Percentiles rank a stretch among this genome's conserved stretches.
These are phyloP conservation scores for Solanum etuberosum DNA, from an alignment of 257 asterid species.

Conservation along the genomic window DNA sequence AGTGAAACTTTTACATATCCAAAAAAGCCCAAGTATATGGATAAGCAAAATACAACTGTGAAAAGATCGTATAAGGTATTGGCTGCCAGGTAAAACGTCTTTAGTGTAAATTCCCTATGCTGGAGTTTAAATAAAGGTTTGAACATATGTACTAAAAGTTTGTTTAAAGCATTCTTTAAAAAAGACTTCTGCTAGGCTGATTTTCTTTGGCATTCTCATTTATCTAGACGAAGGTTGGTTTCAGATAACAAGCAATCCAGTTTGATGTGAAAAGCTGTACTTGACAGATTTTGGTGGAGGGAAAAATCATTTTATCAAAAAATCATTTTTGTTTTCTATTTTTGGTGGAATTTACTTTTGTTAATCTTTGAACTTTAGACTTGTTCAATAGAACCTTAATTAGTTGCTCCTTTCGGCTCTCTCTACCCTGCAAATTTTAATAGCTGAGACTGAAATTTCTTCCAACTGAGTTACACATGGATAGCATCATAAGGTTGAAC, in stretches of 20 bases:
- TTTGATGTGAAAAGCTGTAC: background rate
- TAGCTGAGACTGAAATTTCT: background rate
- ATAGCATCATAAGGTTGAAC: background rate
- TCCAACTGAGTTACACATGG: background rate
- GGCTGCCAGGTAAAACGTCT: background rate
- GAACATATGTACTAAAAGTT: background rate
- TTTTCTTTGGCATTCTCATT: background rate
- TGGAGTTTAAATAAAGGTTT: background rate
- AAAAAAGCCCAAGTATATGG: background rate
- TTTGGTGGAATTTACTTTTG: background rate
- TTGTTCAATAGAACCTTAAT: background rate
- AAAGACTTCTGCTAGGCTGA: background rate
- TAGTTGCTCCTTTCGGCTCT: background rate
- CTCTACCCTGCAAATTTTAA: background rate
- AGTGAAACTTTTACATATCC: background rate
- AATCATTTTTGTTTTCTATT: background rate
- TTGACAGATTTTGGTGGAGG: background rate
- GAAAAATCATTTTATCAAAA: background rate
- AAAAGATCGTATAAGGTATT: background rate
- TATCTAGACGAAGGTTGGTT: background rate
- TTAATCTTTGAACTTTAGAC: background rate
- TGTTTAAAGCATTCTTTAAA: background rate
- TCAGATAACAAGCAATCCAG: background rate
- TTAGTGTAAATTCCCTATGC: background rate
- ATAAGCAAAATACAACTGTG: background rate